Evolutionary conservation across 805 yeast genomes (phyloP).

Genomic region (Kodamaea laetipori): DNA sequence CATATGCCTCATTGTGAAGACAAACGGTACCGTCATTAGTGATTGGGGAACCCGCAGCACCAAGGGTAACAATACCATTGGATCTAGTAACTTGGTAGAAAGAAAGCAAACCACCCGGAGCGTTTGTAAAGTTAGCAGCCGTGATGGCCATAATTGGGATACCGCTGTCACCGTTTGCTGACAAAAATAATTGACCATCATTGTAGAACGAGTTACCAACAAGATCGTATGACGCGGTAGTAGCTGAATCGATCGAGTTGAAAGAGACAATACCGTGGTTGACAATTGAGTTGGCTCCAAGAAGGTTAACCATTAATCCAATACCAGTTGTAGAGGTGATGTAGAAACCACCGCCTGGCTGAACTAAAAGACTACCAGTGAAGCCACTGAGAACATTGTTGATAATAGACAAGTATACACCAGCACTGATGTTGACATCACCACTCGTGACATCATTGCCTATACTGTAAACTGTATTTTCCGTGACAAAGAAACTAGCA

Average conservation of each 20-base stretch:
- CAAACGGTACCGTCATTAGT: conserved; percentile 24
- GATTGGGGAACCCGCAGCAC: conserved; percentile 14
- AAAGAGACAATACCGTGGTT: conserved; percentile 23
- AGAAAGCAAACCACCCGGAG: conserved; percentile 24
- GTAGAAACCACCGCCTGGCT: conserved; percentile 19
- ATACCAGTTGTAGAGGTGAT: conserved; percentile 15
- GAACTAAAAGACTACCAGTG: conserved; percentile 18
- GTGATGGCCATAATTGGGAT: conserved; percentile 17
- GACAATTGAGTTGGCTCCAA: conserved; percentile 18
- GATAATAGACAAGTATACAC: conserved; percentile 23
- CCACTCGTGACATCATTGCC: conserved; percentile 25
- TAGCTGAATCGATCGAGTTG: conserved; percentile 17
- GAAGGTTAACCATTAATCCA: conserved; percentile 14
- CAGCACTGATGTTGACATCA: conserved; percentile 18
- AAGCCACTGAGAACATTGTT: conserved; percentile 17
- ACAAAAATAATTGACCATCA: conserved; percentile 16
- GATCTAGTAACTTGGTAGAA: conserved; percentile 26
- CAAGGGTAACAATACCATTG: conserved; percentile 22
- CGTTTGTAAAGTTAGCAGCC: conserved; percentile 17
- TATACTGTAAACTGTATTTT: no score
- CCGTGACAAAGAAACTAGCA: no score
- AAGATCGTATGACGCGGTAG: conserved; percentile 14
- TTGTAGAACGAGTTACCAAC: conserved; percentile 14
- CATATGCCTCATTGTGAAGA: conserved; percentile 24
- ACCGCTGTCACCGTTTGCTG: conserved; percentile 16